Base-by-base conservation (phyloP, 2,329 filamentous ascomycete species). In the Diaporthe citrichinensis region DNA sequence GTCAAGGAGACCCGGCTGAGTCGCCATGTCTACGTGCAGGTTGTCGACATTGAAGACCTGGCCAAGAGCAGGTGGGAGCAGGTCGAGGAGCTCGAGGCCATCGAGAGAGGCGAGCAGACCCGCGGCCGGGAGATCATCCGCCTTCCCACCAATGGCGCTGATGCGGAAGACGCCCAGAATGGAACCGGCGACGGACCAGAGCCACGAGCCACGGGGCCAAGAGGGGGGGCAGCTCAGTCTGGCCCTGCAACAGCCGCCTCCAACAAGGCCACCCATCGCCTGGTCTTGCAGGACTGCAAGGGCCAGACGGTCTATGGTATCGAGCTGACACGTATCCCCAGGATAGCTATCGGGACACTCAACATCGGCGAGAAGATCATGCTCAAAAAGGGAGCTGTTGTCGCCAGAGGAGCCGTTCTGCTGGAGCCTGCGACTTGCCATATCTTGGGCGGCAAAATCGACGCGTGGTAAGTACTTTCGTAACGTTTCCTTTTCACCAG, bases 401-500 rank as follows among this genome's bases (percentile, higher is more conserved):
- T 97, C 3, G 91, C 94, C 7, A 89, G 96, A 74, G 97, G 95
- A 0, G 90, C 94, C 68, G 80, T 98, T n/a, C 85, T 98, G 83
- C 86, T 99, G 28, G 93, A 95, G 77, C 92, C 94, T 1, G 86
- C 85, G 2, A 91, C 84, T 74, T 92, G 92, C 72, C 88, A 90
- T n/a, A 81, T 98, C 2, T 84, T 98, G n/a, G 97, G 97, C 2
- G 97, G 97, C 0, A 97, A 94, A 85, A 90, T 98, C 59, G 95
- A 98, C 73, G 87, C 87, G 0, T 91, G 95, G 88, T 69, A 14
- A 69, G 65, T 53, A 6, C 46, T 53, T 8, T 12, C 23, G n/a
- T 5, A 53, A 12, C 17, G 14, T 8, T 17, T 4, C 46, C 34
- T 25, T 28, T n/a, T 23, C 31, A 23, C 44, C 20, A 10, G 14